A percentile compares a stretch with the other conserved stretches of the same genome.
Evolutionary conservation across 202 grass and related monocot genomes (phyloP).

Genomic region (Zoysia matrella): DNA sequence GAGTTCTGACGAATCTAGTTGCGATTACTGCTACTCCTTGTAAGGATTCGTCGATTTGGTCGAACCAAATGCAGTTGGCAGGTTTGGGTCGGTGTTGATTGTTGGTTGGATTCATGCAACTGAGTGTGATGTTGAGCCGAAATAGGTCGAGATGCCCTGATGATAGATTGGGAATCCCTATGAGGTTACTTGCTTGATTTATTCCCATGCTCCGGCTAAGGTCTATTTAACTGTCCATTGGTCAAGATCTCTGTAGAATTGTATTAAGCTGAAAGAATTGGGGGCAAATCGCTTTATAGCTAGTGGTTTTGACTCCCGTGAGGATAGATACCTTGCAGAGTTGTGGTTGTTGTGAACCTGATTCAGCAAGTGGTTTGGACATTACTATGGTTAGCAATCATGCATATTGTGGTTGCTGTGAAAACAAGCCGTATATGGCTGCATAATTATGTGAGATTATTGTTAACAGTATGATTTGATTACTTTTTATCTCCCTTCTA

Average conservation of each 20-base stretch:
- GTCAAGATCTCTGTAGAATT: not conserved
- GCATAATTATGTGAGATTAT: too few relatives aligned
- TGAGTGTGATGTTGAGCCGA: not conserved
- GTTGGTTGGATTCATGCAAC: not conserved
- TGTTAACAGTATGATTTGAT: not conserved
- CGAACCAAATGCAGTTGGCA: not conserved
- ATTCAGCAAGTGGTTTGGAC: not conserved
- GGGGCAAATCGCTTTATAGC: not conserved
- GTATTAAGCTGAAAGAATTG: not conserved
- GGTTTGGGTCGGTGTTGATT: not conserved
- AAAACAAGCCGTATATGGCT: too few relatives aligned
- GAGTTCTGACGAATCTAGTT: constrained; percentile 9
- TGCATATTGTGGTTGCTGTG: not conserved
- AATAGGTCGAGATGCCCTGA: not conserved
- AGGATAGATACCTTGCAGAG: not conserved
- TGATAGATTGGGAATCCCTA: not conserved
- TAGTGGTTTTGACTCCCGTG: not conserved
- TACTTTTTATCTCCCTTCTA: not conserved
- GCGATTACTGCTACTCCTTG: not conserved
- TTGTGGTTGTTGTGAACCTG: constrained; percentile 2
- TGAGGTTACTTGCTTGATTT: not conserved
- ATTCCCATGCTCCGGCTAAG: constrained; percentile 1
- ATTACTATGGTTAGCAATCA: not conserved
- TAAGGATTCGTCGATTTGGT: constrained; percentile 1
- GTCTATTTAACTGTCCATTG: not conserved